Conservation (phyloP, 2,329 filamentous ascomycete species). For the Diplodia mutila region DNA sequence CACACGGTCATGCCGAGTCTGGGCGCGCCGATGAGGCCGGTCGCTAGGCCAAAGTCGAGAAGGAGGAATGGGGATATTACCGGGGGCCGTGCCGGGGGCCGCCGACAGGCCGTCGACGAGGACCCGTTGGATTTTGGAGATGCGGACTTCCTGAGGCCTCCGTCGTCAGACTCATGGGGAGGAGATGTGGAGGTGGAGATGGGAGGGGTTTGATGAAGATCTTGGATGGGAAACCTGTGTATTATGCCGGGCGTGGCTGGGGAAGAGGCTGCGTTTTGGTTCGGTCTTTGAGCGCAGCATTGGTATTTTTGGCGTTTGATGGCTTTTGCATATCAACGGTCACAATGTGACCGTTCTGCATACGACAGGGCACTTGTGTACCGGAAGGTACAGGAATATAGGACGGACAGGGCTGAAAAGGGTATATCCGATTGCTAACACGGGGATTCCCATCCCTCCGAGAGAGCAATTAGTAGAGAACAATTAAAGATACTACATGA, state of each 20-base stretch:
- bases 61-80: constrained; percentile 37
- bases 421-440: too few species aligned
- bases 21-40: constrained; percentile 30
- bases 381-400: too few species aligned
- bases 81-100: constrained; percentile 38
- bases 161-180: constrained; percentile 34
- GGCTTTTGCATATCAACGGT: background rate
- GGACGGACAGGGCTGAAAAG: too few species aligned
- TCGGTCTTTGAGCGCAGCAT: background rate
- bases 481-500: too few species aligned
- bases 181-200: constrained; percentile 37
- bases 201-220: constrained; percentile 35
- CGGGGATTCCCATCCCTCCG: too few species aligned
- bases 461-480: too few species aligned
- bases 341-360: background rate
- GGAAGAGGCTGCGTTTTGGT: background rate
- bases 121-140: constrained; percentile 65
- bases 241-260: background rate
- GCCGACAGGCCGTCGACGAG: constrained; percentile 26
- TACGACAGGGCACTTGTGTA: background rate
- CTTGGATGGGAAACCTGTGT: background rate
- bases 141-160: constrained; percentile 59
- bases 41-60: constrained; percentile 40
- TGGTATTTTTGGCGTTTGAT: background rate
- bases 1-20: constrained; percentile 27